phyloP scores from a whole-genome alignment of 345 rosid species.

The Microthlaspi erraticum region DNA sequence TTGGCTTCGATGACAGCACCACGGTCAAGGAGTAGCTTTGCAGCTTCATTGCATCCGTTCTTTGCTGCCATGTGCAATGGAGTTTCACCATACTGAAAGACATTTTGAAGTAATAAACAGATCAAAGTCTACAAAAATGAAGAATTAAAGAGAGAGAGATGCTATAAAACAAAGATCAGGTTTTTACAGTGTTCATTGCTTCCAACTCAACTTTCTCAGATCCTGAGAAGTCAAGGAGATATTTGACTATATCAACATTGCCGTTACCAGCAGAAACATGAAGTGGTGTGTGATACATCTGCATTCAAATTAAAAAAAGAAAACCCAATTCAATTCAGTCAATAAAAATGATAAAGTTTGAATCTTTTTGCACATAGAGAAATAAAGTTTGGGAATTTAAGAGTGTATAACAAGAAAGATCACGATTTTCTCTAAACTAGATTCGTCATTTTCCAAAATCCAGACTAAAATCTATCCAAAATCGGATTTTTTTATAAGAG shows the following conservation, averaged over 20 bases:
- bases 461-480: no score
- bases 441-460: no score
- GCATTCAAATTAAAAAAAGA: conserved; percentile 39
- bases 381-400: no score
- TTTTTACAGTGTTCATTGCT: conserved; percentile 77
- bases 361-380: no score
- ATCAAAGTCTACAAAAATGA: conserved; percentile 1
- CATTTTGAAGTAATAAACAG: conserved; percentile 9
- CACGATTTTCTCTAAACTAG: no score
- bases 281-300: conserved; percentile 98
- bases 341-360: not conserved
- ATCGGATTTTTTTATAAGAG: no score
- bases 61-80: conserved; percentile 99
- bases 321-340: conserved; percentile 22
- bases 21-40: conserved; percentile 70
- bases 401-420: no score
- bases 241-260: conserved; percentile 70
- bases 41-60: conserved; percentile 91
- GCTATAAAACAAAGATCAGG: not conserved
- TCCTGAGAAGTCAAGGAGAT: conserved; percentile 77
- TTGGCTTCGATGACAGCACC: conserved; percentile 91
- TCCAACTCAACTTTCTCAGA: conserved; percentile 79
- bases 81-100: conserved; percentile 90
- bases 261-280: conserved; percentile 92
- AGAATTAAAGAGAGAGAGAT: not conserved